Evolutionary conservation across 1,139 yeast species (phyloP).

Genomic region (Saccharomyces hybrid): DNA sequence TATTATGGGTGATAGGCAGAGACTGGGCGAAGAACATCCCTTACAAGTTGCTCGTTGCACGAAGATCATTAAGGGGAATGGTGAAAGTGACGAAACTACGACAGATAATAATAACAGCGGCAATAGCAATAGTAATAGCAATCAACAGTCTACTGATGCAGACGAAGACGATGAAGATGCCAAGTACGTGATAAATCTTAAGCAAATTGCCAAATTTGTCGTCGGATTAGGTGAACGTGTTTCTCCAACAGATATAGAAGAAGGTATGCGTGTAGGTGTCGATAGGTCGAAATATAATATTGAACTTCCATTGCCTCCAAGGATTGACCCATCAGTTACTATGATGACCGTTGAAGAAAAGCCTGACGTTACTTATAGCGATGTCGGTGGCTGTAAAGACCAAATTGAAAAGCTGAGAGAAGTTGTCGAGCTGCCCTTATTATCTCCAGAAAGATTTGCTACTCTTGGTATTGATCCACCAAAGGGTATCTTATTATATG

Average conservation of each 20-base stretch:
- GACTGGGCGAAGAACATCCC: conserved; percentile 91
- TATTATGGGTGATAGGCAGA: conserved; percentile 89
- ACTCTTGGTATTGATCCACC: conserved; percentile 97
- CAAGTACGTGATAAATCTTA: conserved; percentile 90
- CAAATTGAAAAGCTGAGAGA: conserved; percentile 95
- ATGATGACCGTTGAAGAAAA: conserved; percentile 99
- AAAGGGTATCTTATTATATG: conserved; percentile 89
- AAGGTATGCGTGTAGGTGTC: conserved; percentile 99
- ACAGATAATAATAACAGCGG: conserved; percentile 9
- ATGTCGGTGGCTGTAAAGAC: conserved; percentile 96
- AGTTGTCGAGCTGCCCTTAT: conserved; percentile 89
- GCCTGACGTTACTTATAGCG: conserved; percentile 85
- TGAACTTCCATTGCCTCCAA: conserved; percentile 93
- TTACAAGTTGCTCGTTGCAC: conserved; percentile 98
- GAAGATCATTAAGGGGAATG: conserved; percentile 68
- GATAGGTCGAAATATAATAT: conserved; percentile 95
- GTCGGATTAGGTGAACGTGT: conserved; percentile 95
- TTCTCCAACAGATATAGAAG: conserved; percentile 97
- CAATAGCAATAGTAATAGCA: conserved; percentile 1
- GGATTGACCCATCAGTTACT: conserved; percentile 96
- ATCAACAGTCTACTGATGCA: conserved; percentile 16
- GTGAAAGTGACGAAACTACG: conserved; percentile 26
- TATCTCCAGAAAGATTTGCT: conserved; percentile 94
- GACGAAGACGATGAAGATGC: conserved; percentile 71
- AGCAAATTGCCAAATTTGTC: conserved; percentile 96